Base-by-base conservation (phyloP, 2,329 filamentous ascomycete genomes). In the Aureobasidium sp. region DNA sequence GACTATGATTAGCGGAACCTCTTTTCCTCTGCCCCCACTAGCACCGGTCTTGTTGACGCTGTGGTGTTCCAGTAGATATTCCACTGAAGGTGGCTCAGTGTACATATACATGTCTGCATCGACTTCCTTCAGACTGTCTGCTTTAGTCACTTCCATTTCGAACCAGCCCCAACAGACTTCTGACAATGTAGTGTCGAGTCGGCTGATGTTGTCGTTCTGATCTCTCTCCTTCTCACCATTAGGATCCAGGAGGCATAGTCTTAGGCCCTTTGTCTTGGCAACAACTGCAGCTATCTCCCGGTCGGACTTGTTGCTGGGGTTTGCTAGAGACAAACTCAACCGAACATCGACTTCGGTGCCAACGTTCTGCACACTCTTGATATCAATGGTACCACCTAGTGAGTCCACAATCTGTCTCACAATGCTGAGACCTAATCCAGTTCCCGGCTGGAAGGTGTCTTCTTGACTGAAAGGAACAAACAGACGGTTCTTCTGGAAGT, bases 391-490 rank as follows among this genome's bases (percentile, higher is more conserved):
- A 0, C 85, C 85, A 29, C 79, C 78, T 0, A 88, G 72, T 27
- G 82, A 79, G 49, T 81, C 78, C 17, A 87, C 79, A 7, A 89
- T 81, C 15, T 62, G 71, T 64, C 68, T 77, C 70, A 89, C 85
- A 9, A 89, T 81, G 42, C 82, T 85, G 31, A 89, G 71, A 0
- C 87, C 86, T 0, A 89, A 74, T 0, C 86, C 86, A 0, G 82
- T 82, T 0, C 86, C 86, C 0, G 81, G 78, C 0, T 80, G 76
- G 1, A 88, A 71, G 0, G 75, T 71, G 50, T 87, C 79, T 65
- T 89, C 86, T 63, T 89, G 86, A 0, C 77, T 71, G 62, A 88
- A 88, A 0, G 85, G 83, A 0, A 79, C 82, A 67, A 85, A 89
- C 0, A 88, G 70, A 15, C 79, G 78, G 9, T 81, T 79, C 21